Conservation (phyloP, 2,329 filamentous ascomycete species). For the Hansfordia pulvinata region DNA sequence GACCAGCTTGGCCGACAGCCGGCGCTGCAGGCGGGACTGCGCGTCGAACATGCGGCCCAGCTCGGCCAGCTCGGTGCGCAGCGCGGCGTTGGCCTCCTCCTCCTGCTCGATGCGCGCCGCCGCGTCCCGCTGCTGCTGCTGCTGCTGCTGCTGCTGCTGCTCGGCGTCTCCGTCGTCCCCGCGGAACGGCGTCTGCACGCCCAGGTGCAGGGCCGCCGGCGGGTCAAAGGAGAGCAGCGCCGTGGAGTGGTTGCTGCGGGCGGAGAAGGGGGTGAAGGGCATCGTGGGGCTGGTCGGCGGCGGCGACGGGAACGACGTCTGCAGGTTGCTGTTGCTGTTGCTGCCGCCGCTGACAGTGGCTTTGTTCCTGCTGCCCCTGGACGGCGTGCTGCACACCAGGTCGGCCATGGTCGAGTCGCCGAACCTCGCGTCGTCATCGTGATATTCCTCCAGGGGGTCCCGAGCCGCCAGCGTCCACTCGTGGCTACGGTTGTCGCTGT, state of each 20-base stretch:
- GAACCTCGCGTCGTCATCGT: constrained; percentile 25
- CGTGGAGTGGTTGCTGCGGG: constrained; percentile 6
- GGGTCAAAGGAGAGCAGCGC: constrained; percentile 34
- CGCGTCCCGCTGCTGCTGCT: too few relatives aligned
- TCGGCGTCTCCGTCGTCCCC: constrained; percentile 19
- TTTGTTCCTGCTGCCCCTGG: constrained; percentile 16
- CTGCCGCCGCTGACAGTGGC: constrained; percentile 4
- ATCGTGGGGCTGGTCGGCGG: constrained; percentile 33
- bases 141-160: too few relatives aligned
- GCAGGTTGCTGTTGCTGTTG: constrained; percentile 1
- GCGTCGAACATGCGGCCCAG: too few relatives aligned
- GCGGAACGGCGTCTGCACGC: too few relatives aligned
- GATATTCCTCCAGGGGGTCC: constrained; percentile 32
- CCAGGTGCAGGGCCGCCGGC: constrained; percentile 30
- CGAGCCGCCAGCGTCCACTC: constrained; percentile 38
- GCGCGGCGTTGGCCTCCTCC: too few relatives aligned
- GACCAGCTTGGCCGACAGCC: too few relatives aligned
- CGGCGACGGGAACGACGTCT: constrained; percentile 36
- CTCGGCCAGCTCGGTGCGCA: too few relatives aligned
- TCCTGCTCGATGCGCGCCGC: too few relatives aligned
- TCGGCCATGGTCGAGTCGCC: constrained; percentile 37
- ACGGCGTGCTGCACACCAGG: constrained; percentile 36
- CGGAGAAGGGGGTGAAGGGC: constrained; percentile 23
- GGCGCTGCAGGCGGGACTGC: too few relatives aligned
- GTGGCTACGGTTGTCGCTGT: constrained; percentile 13